phyloP scores from a whole-genome alignment of 176 grass and related monocot species.

The Oryza glaberrima region DNA sequence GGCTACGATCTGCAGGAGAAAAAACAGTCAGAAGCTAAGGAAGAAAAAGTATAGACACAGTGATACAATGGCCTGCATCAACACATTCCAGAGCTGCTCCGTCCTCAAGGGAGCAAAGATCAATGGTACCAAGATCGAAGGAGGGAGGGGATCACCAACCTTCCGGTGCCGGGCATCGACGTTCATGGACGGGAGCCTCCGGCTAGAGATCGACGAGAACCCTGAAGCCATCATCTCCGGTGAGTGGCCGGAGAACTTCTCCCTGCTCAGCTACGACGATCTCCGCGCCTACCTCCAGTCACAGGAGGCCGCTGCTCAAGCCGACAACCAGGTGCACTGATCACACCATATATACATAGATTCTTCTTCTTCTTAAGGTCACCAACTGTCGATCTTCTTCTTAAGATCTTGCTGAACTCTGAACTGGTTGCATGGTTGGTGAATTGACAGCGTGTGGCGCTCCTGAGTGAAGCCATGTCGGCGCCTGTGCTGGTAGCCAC shows the following conservation, averaged over 20 bases:
- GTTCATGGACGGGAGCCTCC: slow-evolving; percentile 49
- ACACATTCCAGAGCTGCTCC: slow-evolving; percentile 44
- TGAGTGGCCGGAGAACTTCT: slow-evolving; percentile 87
- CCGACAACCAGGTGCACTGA: slow-evolving; percentile 50
- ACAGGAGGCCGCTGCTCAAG: slow-evolving; percentile 9
- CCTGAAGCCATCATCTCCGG: slow-evolving; percentile 87
- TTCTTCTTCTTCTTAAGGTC: background rate
- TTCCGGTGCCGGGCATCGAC: slow-evolving; percentile 49
- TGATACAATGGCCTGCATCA: slow-evolving; percentile 65
- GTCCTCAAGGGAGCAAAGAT: slow-evolving; percentile 37
- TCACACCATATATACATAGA: background rate
- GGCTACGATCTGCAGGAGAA: slow-evolving; percentile 33
- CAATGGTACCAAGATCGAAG: background rate
- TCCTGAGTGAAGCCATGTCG: slow-evolving; percentile 72
- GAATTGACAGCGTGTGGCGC: slow-evolving; percentile 23
- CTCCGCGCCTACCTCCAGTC: slow-evolving; percentile 69
- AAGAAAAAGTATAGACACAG: background rate
- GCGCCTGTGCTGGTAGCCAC: slow-evolving; percentile 52
- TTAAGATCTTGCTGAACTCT: slow-evolving; percentile 21
- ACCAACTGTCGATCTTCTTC: slow-evolving; percentile 29
- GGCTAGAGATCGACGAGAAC: slow-evolving; percentile 81
- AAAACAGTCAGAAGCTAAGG: slow-evolving; percentile 31
- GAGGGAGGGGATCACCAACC: slow-evolving; percentile 28
- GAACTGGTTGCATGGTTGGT: background rate
- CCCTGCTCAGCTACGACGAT: slow-evolving; percentile 75